These are phyloP conservation scores for Paecilomyces fulvus DNA, from an alignment of 2,329 filamentous ascomycete genomes.

Conservation along the genomic window DNA sequence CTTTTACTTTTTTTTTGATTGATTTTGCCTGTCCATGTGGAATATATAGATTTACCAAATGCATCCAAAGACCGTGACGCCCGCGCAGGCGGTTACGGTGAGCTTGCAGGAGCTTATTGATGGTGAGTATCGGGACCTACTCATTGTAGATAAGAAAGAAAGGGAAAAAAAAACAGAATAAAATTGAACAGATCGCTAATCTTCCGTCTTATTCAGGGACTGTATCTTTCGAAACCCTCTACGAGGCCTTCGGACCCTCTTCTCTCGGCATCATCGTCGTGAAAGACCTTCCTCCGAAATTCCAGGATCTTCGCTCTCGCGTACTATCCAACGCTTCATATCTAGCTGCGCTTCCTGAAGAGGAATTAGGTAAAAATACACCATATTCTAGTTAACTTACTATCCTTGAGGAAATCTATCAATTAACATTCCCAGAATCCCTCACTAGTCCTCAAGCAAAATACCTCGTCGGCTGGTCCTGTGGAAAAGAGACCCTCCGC, in stretches of 20 bases:
- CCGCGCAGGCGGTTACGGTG: slow-evolving; percentile 38
- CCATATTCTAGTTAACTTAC: too few species aligned
- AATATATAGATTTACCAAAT: not conserved
- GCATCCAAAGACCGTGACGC: slow-evolving; percentile 10
- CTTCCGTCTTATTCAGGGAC: slow-evolving; percentile 18
- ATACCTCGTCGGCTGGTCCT: slow-evolving; percentile 57
- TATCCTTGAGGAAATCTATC: too few species aligned
- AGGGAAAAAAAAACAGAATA: not conserved
- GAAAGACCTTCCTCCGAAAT: slow-evolving; percentile 67
- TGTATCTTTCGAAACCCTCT: slow-evolving; percentile 36
- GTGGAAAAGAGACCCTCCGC: slow-evolving; percentile 55
- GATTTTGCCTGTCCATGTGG: not conserved
- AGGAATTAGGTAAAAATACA: slow-evolving; percentile 66
- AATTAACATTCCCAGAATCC: slow-evolving; percentile 19
- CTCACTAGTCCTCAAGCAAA: slow-evolving; percentile 41
- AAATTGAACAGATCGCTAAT: not conserved
- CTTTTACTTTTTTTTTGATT: not conserved
- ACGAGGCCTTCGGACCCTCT: slow-evolving; percentile 75
- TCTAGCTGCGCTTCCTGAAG: slow-evolving; percentile 67
- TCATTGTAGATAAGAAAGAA: not conserved
- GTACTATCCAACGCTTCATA: slow-evolving; percentile 83
- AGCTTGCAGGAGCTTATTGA: slow-evolving; percentile 40
- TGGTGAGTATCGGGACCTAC: slow-evolving; percentile 23
- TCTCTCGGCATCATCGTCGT: slow-evolving; percentile 93
- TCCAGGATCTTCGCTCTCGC: slow-evolving; percentile 60